phyloP scores from a whole-genome alignment of 2,329 filamentous ascomycete genomes.

The Zymoseptoria pseudotritici region DNA sequence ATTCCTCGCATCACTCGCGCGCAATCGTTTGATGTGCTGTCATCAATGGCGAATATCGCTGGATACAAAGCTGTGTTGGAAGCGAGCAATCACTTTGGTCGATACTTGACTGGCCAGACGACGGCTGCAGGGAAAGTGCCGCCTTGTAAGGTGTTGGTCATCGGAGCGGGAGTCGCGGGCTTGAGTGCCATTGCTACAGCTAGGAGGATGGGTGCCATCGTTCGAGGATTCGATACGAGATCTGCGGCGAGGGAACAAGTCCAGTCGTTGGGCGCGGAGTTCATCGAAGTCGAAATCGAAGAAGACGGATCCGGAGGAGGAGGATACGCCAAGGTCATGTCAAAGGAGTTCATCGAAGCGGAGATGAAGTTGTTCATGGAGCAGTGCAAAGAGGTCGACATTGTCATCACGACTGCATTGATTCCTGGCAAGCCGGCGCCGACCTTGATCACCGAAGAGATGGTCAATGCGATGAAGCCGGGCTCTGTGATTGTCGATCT shows the following conservation, averaged over 20 bases:
- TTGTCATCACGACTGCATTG: conserved; percentile 85
- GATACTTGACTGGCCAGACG: conserved; percentile 81
- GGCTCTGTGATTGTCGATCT: conserved; percentile 84
- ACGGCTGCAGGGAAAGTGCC: conserved; percentile 88
- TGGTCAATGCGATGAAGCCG: conserved; percentile 79
- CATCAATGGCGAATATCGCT: conserved; percentile 90
- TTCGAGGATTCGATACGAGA: conserved; percentile 85
- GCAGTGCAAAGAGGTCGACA: conserved; percentile 80
- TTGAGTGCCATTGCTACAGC: conserved; percentile 83
- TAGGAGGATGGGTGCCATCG: conserved; percentile 77
- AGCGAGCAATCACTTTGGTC: conserved; percentile 80
- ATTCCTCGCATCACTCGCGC: conserved; percentile 83
- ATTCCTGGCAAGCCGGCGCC: conserved; percentile 80
- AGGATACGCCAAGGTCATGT: conserved; percentile 91
- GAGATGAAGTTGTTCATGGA: conserved; percentile 90
- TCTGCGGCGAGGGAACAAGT: conserved; percentile 84
- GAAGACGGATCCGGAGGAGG: conserved; percentile 80
- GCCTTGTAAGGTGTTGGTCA: conserved; percentile 81
- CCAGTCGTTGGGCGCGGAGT: conserved; percentile 82
- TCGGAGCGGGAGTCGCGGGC: conserved; percentile 83
- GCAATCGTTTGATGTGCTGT: conserved; percentile 78
- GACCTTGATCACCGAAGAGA: conserved; percentile 73
- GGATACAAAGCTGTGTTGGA: conserved; percentile 89
- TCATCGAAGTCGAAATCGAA: conserved; percentile 75
- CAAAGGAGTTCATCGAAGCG: conserved; percentile 83